phyloP scores from a whole-genome alignment of 345 rosid genomes.

The Populus alba region DNA sequence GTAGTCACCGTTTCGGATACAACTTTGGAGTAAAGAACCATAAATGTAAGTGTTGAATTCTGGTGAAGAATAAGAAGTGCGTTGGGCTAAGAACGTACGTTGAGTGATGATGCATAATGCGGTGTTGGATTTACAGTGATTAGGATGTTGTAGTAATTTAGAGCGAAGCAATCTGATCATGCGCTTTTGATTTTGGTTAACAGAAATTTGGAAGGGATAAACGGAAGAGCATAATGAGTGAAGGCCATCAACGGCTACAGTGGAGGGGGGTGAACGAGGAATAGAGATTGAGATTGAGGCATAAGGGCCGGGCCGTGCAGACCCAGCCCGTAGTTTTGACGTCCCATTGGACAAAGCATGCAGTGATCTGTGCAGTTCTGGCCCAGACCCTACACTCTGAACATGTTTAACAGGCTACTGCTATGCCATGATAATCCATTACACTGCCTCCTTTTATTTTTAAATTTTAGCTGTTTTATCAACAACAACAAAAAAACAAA shows the following conservation, averaged over 20 bases:
- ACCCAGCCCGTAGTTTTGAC: too few relatives aligned
- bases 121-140: slow-evolving; percentile 4
- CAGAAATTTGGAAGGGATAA: not conserved
- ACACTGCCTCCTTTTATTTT: too few relatives aligned
- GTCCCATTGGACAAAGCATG: too few relatives aligned
- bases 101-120: slow-evolving; percentile 10
- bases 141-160: slow-evolving; percentile 12
- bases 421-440: too few relatives aligned
- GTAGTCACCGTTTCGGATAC: slow-evolving; percentile 51
- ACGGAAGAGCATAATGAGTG: not conserved
- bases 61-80: slow-evolving; percentile 12
- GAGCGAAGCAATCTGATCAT: slow-evolving; percentile 38
- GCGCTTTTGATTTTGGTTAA: slow-evolving; percentile 1
- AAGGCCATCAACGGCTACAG: not conserved
- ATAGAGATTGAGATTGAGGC: too few relatives aligned
- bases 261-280: not conserved
- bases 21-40: slow-evolving; percentile 52
- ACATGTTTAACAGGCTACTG: too few relatives aligned
- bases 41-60: slow-evolving; percentile 47
- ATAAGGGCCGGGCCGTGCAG: too few relatives aligned
- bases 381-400: too few relatives aligned
- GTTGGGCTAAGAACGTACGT: slow-evolving; percentile 37
- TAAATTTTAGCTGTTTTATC: too few relatives aligned
- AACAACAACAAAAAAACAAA: too few relatives aligned
- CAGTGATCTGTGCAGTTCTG: too few relatives aligned